phyloP scores from a whole-genome alignment of 306 rosid genomes.

The Hippophae gyantsensis region DNA sequence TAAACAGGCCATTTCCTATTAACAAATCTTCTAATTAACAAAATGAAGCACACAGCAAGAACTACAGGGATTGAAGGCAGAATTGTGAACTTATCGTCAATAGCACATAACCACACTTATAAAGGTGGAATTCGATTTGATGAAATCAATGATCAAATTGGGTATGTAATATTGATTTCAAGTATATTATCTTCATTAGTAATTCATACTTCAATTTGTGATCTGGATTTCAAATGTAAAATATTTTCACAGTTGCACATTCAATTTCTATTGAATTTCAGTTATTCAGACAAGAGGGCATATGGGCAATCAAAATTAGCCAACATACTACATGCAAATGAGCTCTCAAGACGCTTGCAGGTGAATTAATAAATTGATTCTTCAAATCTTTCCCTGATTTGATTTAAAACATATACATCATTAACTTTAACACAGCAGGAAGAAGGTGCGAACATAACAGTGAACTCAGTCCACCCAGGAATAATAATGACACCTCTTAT shows the following conservation, averaged over 20 bases:
- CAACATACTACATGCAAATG: slow-evolving; percentile 67
- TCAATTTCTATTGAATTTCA: slow-evolving; percentile 10
- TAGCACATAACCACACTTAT: slow-evolving; percentile 68
- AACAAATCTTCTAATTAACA: slow-evolving; percentile 65
- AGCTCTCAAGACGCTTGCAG: slow-evolving; percentile 64
- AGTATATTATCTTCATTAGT: neutral
- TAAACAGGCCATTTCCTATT: slow-evolving; percentile 68
- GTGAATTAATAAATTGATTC: slow-evolving; percentile 21
- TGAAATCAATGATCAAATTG: slow-evolving; percentile 41
- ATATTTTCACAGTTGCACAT: neutral
- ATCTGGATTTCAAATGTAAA: neutral
- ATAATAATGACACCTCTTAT: slow-evolving; percentile 87
- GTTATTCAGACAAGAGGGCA: slow-evolving; percentile 78
- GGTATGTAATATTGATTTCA: slow-evolving; percentile 26
- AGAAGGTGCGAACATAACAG: slow-evolving; percentile 74
- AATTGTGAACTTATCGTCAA: slow-evolving; percentile 76
- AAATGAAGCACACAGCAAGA: slow-evolving; percentile 72
- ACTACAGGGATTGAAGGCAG: slow-evolving; percentile 75
- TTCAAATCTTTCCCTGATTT: neutral
- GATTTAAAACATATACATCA: neutral
- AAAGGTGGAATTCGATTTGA: slow-evolving; percentile 52
- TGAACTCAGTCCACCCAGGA: slow-evolving; percentile 83
- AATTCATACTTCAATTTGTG: neutral
- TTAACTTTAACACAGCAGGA: slow-evolving; percentile 30
- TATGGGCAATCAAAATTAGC: slow-evolving; percentile 93